A percentile compares a stretch with the other conserved stretches of the same genome.
These are phyloP conservation scores for Eimeria falciformis DNA, from an alignment of 169 alveolate species.

Conservation along the genomic window DNA sequence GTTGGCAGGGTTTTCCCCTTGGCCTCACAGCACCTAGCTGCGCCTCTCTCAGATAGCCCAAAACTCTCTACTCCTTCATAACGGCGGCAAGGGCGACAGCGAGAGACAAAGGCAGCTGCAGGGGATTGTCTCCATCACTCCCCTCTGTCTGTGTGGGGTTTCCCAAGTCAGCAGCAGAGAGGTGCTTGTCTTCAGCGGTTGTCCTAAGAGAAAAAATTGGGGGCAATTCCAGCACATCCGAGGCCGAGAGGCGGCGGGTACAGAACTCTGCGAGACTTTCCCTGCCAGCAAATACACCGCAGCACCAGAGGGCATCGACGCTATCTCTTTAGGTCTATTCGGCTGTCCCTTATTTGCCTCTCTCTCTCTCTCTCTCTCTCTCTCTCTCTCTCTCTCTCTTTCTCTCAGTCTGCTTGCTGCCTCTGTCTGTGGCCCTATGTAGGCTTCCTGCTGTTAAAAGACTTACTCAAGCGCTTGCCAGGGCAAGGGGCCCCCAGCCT, in stretches of 20 bases:
- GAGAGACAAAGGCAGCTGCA: neutral
- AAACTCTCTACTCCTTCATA: no score
- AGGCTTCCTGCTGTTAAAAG: neutral
- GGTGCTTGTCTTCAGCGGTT: no score
- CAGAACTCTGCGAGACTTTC: neutral
- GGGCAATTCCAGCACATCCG: neutral
- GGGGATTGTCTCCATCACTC: neutral
- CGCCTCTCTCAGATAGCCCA: no score
- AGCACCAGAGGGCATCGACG: no score
- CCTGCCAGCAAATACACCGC: neutral
- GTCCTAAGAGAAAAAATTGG: neutral
- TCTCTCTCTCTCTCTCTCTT: neutral
- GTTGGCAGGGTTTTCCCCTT: no score
- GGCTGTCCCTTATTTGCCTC: neutral
- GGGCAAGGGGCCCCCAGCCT: conserved; percentile 1
- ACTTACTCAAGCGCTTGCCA: neutral
- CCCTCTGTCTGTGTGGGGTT: neutral
- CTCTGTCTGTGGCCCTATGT: no score
- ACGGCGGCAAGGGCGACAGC: neutral
- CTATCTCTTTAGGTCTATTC: neutral
- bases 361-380: neutral
- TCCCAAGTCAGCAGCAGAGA: no score
- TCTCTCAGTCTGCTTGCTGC: neutral
- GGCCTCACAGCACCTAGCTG: no score
- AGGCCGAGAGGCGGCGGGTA: neutral